A percentile compares a stretch with the other conserved stretches of the same genome.
These are phyloP conservation scores for Hypoxylon sp. DNA, from an alignment of 2,329 filamentous ascomycete genomes.

Conservation along the genomic window DNA sequence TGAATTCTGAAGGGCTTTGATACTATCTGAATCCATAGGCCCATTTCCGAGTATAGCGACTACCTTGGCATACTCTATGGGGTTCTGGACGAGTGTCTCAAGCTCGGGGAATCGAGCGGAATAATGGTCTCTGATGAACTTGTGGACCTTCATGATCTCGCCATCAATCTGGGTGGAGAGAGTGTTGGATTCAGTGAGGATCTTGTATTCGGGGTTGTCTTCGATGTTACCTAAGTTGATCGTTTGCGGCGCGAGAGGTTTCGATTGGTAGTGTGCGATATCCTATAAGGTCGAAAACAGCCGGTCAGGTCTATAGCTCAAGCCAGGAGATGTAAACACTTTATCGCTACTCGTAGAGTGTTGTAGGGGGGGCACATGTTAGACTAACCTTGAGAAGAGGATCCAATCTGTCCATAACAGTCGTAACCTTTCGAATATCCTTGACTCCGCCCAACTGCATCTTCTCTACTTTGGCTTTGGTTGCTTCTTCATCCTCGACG, in stretches of 20 bases:
- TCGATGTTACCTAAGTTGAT: slow-evolving; percentile 85
- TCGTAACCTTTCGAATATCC: slow-evolving; percentile 84
- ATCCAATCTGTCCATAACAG: slow-evolving; percentile 84
- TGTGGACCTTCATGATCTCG: slow-evolving; percentile 93
- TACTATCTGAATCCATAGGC: slow-evolving; percentile 83
- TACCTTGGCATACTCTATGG: slow-evolving; percentile 94
- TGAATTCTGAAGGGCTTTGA: slow-evolving; percentile 83
- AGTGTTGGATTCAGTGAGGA: slow-evolving; percentile 89
- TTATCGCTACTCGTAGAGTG: slow-evolving; percentile 53
- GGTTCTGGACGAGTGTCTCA: slow-evolving; percentile 89
- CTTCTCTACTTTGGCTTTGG: slow-evolving; percentile 85
- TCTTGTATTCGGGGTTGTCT: slow-evolving; percentile 91
- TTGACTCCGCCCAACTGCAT: slow-evolving; percentile 81
- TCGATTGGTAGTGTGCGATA: slow-evolving; percentile 82
- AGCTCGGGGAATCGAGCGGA: slow-evolving; percentile 94
- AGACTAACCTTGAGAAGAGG: slow-evolving; percentile 84
- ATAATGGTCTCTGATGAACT: slow-evolving; percentile 96
- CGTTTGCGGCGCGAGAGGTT: slow-evolving; percentile 74
- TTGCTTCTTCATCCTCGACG: slow-evolving; percentile 75
- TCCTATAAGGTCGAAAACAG: slow-evolving; percentile 73
- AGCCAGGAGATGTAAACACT: slow-evolving; percentile 74
- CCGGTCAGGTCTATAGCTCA: slow-evolving; percentile 78
- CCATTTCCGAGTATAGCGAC: slow-evolving; percentile 95
- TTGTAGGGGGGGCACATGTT: slow-evolving; percentile 42
- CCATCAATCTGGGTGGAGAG: slow-evolving; percentile 93